These are phyloP conservation scores for Penicillium nucicola DNA, from an alignment of 495 filamentous ascomycete genomes.

Conservation along the genomic window DNA sequence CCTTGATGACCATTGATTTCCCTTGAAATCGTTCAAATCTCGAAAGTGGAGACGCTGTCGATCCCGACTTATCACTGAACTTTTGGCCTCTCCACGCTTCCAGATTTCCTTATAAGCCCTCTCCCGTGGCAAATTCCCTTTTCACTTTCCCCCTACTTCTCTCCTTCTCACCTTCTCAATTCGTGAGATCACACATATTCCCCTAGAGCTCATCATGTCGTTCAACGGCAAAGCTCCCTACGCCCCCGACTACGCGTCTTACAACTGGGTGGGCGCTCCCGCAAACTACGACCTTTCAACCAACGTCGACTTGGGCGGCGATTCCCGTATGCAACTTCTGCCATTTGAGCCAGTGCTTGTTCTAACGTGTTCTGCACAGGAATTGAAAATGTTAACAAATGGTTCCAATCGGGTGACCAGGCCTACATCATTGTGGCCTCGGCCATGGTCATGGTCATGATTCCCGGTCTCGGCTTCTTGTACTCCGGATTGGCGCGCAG, in stretches of 20 bases:
- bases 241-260: constrained; percentile 55
- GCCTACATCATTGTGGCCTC: constrained; percentile 90
- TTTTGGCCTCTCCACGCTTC: not conserved
- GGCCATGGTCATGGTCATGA: constrained; percentile 94
- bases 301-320: constrained; percentile 64
- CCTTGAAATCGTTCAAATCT: not conserved
- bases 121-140: constrained; percentile 29
- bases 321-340: constrained; percentile 66
- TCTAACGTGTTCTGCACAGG: constrained; percentile 35
- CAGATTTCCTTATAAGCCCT: not conserved
- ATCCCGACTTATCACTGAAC: constrained; percentile 9
- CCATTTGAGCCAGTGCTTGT: not conserved
- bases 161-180: not conserved
- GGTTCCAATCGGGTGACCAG: constrained; percentile 69
- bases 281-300: constrained; percentile 69
- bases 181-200: too few relatives aligned
- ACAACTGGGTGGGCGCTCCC: constrained; percentile 80
- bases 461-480: constrained; percentile 69
- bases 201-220: constrained; percentile 14
- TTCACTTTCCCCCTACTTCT: constrained; percentile 12
- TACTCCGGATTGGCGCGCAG: constrained; percentile 63
- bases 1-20: too few relatives aligned
- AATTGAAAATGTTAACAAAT: constrained; percentile 82
- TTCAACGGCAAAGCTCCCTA: constrained; percentile 32
- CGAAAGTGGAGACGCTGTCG: not conserved